Base-by-base conservation (phyloP, 1,284 basidiomycete species). In the Papiliotrema terrestris region DNA sequence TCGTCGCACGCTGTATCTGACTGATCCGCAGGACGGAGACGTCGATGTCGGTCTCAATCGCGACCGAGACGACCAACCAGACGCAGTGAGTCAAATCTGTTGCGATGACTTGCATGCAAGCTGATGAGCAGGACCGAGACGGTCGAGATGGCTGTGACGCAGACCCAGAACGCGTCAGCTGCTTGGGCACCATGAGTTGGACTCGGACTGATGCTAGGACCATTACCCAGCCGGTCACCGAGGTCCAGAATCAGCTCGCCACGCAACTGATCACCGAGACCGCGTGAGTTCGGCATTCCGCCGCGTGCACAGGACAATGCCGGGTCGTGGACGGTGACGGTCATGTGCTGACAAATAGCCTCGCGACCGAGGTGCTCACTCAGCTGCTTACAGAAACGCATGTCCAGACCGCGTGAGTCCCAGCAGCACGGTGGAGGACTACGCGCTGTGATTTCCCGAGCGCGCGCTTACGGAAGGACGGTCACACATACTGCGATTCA, bases 401-500 rank as follows among this genome's bases (percentile, higher is more conserved):
- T 19, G 39, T 52, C 37, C 17, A 56, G 13, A 56, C 54, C 6
- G 32, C 19, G 47, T 49, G 44, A 45, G 44, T 25, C n/a, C n/a
- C n/a, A n/a, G n/a, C n/a, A n/a, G n/a, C n/a, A n/a, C n/a, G n/a
- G n/a, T n/a, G n/a, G n/a, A n/a, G n/a, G n/a, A n/a, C n/a, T n/a
- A n/a, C n/a, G n/a, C n/a, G n/a, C n/a, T n/a, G 29, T 32, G 29
- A 6, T 5, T 11, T 11, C 29, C 6, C 29, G 29, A 32, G 29
- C n/a, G 11, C 29, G 29, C 5, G 11, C 29, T 32, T 5, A 32
- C 29, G 29, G 29, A 32, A 32, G 29, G 29, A 32, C 29, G 9
- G 39, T 23, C 19, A 52, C 45, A 4, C 37, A 52, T 17, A 20
- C 49, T 2, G 9, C 36, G 39, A 57, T 51, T 14, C 8, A 19